Evolutionary conservation across 2,329 filamentous ascomycete genomes (phyloP), one percentile per base, ranked within the genome.

Genomic region (Colletotrichum caudatum): DNA sequence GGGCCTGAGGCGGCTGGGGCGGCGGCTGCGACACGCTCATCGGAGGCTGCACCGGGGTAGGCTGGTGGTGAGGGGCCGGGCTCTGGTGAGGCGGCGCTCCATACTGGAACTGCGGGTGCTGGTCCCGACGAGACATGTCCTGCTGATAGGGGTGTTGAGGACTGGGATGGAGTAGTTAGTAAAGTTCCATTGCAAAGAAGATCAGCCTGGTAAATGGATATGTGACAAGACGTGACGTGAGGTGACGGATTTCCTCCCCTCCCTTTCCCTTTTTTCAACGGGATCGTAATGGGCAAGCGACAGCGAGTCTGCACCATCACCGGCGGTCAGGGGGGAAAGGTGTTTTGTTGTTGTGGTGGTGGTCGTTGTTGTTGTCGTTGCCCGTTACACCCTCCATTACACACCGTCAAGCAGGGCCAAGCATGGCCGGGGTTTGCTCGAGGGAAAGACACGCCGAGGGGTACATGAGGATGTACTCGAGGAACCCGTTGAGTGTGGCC

Each of bases 51-150:
- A 80, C 80, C 63, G 83, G 81, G 37, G 79, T 77, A 59, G 80
- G 77, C 73, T 84, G 82, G 66, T 82, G 81, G 74, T 81, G 79
- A 61, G 80, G 78, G 48, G 78, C 75, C 78, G 83, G 81, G 74
- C 80, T 81, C 61, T 81, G 80, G 75, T 83, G 82, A 59, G 81
- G 77, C 54, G 81, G 77, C 54, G 78, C 77, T 73, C 79, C 80
- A 64, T 84, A 84, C 58, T 81, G 79, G 69, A 84, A 84, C 26
- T 84, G 82, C 76, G 83, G 82, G 66, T 81, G 81, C 74, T 84
- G 82, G 75, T 80, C 81, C 67, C 83, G 82, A 72, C 82, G 82
- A 74, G 79, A 81, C 85, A 88, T 85, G 74, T 88, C 85, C 78
- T 85, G 73, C 78, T 85, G 85, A 76, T 88, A 88, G 66, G 83